Conservation (phyloP, 306 rosid genomes). For the Sicyos baderoa region DNA sequence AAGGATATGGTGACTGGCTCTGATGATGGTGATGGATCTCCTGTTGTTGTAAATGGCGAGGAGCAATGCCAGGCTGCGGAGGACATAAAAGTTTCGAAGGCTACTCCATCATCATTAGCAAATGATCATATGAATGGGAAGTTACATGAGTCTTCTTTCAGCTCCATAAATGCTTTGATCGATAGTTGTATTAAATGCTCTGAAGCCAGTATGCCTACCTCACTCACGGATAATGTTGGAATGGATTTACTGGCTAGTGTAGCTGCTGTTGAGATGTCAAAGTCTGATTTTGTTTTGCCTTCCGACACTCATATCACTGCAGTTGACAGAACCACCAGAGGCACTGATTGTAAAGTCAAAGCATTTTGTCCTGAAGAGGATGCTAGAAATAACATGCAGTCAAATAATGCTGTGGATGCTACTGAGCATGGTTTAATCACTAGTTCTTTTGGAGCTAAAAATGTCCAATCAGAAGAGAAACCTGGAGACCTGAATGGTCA, state of each 20-base stretch:
- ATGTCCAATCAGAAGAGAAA: slow-evolving; percentile 30
- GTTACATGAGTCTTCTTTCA: slow-evolving; percentile 51
- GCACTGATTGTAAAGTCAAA: slow-evolving; percentile 38
- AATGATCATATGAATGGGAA: slow-evolving; percentile 46
- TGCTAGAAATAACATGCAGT: slow-evolving; percentile 27
- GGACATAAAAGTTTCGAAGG: slow-evolving; percentile 37
- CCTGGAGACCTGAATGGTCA: slow-evolving; percentile 20
- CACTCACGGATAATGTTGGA: slow-evolving; percentile 61
- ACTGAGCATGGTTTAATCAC: too few relatives aligned
- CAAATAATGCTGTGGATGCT: slow-evolving; percentile 13
- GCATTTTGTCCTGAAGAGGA: slow-evolving; percentile 33
- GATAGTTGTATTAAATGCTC: slow-evolving; percentile 78
- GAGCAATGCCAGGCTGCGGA: slow-evolving; percentile 37
- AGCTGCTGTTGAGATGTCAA: slow-evolving; percentile 72
- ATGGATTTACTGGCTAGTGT: slow-evolving; percentile 84
- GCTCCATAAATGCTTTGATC: slow-evolving; percentile 70
- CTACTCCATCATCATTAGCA: slow-evolving; percentile 37
- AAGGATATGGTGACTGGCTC: slow-evolving; percentile 33
- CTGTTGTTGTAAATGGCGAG: slow-evolving; percentile 28
- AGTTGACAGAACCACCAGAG: slow-evolving; percentile 34
- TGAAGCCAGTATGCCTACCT: slow-evolving; percentile 44
- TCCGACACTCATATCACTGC: slow-evolving; percentile 33
- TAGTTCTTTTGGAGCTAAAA: slow-evolving; percentile 11
- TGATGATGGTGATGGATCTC: slow-evolving; percentile 51
- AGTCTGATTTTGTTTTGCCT: slow-evolving; percentile 55